Evolutionary conservation across 176 grass and related monocot genomes (phyloP).

Genomic region (Dactylis glomerata): DNA sequence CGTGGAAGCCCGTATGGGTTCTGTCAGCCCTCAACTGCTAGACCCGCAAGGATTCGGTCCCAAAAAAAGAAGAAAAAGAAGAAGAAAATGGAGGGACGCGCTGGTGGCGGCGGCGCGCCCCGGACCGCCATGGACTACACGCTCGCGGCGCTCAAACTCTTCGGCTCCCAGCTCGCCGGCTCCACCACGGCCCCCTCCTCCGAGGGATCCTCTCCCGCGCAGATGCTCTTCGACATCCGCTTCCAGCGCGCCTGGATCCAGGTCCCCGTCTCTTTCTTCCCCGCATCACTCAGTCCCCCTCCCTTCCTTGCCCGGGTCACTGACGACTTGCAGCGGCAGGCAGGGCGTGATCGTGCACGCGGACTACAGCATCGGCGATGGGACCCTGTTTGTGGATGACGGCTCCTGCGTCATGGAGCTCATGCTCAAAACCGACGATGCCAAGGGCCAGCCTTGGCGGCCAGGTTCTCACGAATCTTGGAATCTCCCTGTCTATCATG

Average conservation of each 20-base stretch:
- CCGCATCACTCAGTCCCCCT: background rate
- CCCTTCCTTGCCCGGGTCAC: background rate
- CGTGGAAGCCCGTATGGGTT: background rate
- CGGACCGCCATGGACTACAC: conserved; percentile 60
- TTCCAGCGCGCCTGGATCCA: conserved; percentile 96
- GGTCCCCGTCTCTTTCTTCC: conserved; percentile 20
- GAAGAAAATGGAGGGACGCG: background rate
- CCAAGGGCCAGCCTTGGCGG: conserved; percentile 35
- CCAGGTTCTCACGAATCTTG: conserved; percentile 27
- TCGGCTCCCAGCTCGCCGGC: conserved; percentile 50
- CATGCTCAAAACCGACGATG: conserved; percentile 6
- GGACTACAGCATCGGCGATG: conserved; percentile 27
- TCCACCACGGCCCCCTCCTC: conserved; percentile 18
- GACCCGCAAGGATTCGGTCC: background rate
- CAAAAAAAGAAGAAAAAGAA: background rate
- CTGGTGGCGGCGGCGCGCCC: background rate
- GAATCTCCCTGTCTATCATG: background rate
- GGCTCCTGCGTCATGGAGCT: conserved; percentile 61
- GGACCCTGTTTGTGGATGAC: conserved; percentile 59
- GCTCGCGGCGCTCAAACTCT: conserved; percentile 85
- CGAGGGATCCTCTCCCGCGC: conserved; percentile 25
- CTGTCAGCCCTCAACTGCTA: background rate
- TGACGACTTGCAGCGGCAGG: conserved; percentile 28
- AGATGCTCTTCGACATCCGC: conserved; percentile 63
- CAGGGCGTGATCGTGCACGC: conserved; percentile 66